Base-by-base conservation (phyloP, 2,329 filamentous ascomycete genomes). In the Diatrype stigma region DNA sequence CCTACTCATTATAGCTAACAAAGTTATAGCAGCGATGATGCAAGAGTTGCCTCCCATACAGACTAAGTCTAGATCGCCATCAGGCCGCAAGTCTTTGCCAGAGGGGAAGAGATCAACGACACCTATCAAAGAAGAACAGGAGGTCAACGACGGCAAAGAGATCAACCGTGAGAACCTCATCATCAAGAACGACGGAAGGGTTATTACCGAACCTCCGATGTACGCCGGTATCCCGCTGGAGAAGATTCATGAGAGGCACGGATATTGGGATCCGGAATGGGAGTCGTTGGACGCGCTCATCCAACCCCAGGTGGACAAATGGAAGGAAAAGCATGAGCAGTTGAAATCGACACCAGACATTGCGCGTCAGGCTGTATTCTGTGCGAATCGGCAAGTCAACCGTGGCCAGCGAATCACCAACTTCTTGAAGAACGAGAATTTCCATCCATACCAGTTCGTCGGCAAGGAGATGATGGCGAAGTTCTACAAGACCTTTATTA, bases 231-330 rank as follows among this genome's bases (percentile, higher is more conserved):
- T 81, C 1, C 80, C 80, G 0, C 56, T 82, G 2, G 72, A 67
- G 35, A 79, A 78, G 60, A 80, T 83, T 46, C 64, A 72, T 38
- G 66, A 71, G 16, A 63, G 59, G 7, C 74, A 83, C 38, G 74
- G 77, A 0, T 82, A 82, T 60, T 84, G 80, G 80, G 78, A 82
- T 14, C 62, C 71, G 0, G 70, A 72, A 3, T 84, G 80, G 80
- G 70, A 71, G 11, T 64, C 73, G 3, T 64, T 81, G 4, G 71
- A 72, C 49, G 61, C 63, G 1, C 55, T 72, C 6, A 73, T 81
- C 7, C 65, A 71, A 42, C 68, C 71, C 0, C 68, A 73, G 34
- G 65, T 80, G 7, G 67, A 73, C 6, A 71, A 70, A 37, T 81
- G 78, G 76, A 68, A 69, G 19, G 69, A 72, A 32, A 81, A 77